A percentile compares a stretch with the other conserved stretches of the same genome.
These are phyloP conservation scores for Brassica incana DNA, from an alignment of 345 rosid genomes.

Conservation along the genomic window DNA sequence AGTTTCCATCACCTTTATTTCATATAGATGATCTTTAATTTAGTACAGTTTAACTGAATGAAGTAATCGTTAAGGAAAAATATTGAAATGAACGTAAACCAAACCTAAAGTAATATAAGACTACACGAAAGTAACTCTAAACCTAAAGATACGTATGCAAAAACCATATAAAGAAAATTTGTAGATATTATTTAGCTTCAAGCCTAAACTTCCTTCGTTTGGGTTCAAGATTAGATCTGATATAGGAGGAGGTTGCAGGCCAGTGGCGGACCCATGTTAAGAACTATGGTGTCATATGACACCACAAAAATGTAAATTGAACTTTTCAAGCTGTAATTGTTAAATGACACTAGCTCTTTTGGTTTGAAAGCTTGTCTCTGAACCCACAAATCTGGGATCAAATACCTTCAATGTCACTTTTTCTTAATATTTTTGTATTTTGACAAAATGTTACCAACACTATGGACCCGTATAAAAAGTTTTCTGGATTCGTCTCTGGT, in stretches of 20 bases:
- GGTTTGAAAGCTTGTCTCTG: no score
- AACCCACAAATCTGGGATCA: no score
- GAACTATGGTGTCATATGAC: no score
- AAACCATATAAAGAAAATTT: not conserved
- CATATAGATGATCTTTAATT: not conserved
- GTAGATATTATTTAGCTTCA: not conserved
- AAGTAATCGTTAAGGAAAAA: not conserved
- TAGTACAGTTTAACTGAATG: not conserved
- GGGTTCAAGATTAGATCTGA: not conserved
- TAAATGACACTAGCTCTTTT: no score
- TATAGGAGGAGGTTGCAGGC: not conserved
- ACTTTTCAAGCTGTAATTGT: no score
- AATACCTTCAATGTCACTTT: no score
- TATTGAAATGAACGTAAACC: constrained; percentile 5
- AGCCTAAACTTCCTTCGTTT: not conserved
- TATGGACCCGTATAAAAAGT: no score
- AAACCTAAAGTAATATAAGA: not conserved
- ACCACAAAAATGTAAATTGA: no score
- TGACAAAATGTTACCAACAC: no score
- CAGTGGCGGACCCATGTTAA: no score
- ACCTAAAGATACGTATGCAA: not conserved
- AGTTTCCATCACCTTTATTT: not conserved
- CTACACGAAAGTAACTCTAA: constrained; percentile 4
- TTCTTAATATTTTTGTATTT: no score
- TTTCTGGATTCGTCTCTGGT: not conserved